Conservation (phyloP, 306 rosid genomes). For the Mimosa pudica region DNA sequence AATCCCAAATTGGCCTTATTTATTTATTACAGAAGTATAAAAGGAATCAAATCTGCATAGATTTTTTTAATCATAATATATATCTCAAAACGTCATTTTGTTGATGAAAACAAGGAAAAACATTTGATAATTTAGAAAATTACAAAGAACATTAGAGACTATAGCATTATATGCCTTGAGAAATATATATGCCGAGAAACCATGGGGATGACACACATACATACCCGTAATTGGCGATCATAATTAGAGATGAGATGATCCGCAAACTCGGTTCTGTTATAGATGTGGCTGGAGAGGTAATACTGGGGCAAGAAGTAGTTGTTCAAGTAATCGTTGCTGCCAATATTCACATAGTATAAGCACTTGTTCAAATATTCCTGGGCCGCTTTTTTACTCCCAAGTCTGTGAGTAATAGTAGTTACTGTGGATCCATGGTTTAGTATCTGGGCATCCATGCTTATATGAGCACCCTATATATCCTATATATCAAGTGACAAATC, state of each 20-base stretch:
- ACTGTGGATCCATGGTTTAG: conserved; percentile 34
- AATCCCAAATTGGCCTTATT: too few species aligned
- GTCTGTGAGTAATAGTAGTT: background rate
- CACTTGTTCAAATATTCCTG: conserved; percentile 45
- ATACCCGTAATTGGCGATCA: conserved; percentile 44
- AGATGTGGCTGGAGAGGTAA: conserved; percentile 42
- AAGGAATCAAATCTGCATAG: too few species aligned
- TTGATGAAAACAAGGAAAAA: too few species aligned
- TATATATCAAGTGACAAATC: too few species aligned
- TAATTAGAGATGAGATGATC: conserved; percentile 40
- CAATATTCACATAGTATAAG: conserved; percentile 57
- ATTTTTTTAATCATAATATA: too few species aligned
- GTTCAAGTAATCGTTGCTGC: conserved; percentile 61
- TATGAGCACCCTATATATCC: conserved; percentile 42
- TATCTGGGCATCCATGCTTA: conserved; percentile 46
- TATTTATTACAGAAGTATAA: too few species aligned
- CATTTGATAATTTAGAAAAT: too few species aligned
- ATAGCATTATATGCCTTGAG: too few species aligned
- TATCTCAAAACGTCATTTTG: too few species aligned
- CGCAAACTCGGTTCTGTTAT: conserved; percentile 44
- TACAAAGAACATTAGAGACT: too few species aligned
- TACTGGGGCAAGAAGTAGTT: conserved; percentile 55
- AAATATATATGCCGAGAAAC: background rate
- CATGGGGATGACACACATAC: too few species aligned
- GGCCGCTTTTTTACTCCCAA: background rate